Evolutionary conservation across 2,329 filamentous ascomycete genomes (phyloP).

Genomic region (Talaromyces funiculosus): DNA sequence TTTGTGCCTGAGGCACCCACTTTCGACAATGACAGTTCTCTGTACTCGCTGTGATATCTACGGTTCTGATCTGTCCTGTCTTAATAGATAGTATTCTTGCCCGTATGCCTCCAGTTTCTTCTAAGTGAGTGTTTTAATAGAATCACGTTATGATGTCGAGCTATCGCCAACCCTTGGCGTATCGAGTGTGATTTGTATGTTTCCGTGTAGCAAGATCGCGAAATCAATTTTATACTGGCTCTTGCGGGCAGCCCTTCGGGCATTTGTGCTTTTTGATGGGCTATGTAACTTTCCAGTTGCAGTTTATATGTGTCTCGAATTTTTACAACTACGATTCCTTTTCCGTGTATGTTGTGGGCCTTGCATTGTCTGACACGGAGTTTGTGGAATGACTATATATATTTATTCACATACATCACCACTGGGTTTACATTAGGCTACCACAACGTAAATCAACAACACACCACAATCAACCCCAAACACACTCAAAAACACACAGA

Average conservation of each 20-base stretch:
- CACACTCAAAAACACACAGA: neutral
- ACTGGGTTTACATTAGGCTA: neutral
- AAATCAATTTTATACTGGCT: neutral
- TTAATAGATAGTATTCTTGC: no score
- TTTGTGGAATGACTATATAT: neutral
- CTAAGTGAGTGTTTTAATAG: no score
- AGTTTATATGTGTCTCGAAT: rapidly evolving
- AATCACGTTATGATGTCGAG: neutral
- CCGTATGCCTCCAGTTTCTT: no score
- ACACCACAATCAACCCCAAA: no score
- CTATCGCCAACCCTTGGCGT: neutral
- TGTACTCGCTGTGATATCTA: neutral
- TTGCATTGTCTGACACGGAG: no score
- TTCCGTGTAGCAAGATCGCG: neutral
- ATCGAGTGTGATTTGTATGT: neutral
- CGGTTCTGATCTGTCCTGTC: no score
- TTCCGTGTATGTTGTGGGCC: neutral
- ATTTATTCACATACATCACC: neutral
- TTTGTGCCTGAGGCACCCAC: neutral
- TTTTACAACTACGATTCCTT: neutral
- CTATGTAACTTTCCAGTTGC: rapidly evolving
- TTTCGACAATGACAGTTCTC: neutral
- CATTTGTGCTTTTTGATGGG: neutral
- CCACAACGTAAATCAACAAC: no score
- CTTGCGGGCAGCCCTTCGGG: neutral